Evolutionary conservation across 2,329 filamentous ascomycete genomes (phyloP).

Genomic region (Phoma sp.): DNA sequence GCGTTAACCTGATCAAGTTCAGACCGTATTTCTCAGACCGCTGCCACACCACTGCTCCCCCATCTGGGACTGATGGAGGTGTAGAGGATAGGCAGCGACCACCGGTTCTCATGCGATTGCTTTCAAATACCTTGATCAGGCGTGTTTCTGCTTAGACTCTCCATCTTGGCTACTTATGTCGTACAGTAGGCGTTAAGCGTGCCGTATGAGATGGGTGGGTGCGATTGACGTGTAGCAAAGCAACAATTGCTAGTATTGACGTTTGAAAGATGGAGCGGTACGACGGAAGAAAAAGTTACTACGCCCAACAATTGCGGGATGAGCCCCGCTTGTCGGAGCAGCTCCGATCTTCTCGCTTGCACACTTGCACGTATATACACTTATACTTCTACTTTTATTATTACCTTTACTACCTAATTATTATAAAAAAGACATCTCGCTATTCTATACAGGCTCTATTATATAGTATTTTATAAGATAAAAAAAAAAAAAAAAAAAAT

Average conservation of each 20-base stretch:
- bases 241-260: too few relatives aligned
- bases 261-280: background rate
- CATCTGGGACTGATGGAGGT: background rate
- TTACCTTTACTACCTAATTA: too few relatives aligned
- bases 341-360: slow-evolving; percentile 1
- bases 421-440: too few relatives aligned
- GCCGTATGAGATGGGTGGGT: background rate
- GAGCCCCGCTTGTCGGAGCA: slow-evolving; percentile 9
- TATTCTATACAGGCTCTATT: too few relatives aligned
- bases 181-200: slow-evolving; percentile 29
- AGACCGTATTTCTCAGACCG: slow-evolving; percentile 62
- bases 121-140: slow-evolving; percentile 49
- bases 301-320: slow-evolving; percentile 9
- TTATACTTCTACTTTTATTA: too few relatives aligned
- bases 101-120: slow-evolving; percentile 50
- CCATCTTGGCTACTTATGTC: slow-evolving; percentile 37
- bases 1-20: slow-evolving; percentile 63
- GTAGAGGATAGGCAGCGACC: slow-evolving; percentile 29
- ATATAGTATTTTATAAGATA: too few relatives aligned
- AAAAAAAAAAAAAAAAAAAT: too few relatives aligned
- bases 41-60: slow-evolving; percentile 7
- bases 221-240: background rate
- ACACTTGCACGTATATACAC: background rate
- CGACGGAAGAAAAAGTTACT: slow-evolving; percentile 4
- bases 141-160: slow-evolving; percentile 41